Evolutionary conservation across 176 grass and related monocot genomes (phyloP).

Genomic region (Musa acuminata): DNA sequence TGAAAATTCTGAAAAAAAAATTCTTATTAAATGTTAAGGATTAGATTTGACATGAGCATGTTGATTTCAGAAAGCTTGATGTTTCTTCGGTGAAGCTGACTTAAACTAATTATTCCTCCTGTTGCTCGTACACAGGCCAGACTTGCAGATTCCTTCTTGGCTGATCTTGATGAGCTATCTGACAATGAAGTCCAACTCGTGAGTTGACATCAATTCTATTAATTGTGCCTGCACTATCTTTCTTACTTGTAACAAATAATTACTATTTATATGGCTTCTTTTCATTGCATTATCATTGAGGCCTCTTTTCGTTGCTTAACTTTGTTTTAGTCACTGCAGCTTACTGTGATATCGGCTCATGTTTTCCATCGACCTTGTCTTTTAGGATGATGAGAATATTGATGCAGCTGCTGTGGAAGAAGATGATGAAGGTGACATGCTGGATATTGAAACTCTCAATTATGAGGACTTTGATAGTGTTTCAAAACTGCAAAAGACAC

Average conservation of each 20-base stretch:
- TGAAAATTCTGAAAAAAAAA: too few species aligned
- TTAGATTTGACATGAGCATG: too few species aligned
- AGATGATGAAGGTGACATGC: slow-evolving; percentile 45
- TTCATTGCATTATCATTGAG: not conserved
- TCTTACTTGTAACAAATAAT: not conserved
- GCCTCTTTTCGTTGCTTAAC: not conserved
- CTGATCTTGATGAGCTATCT: slow-evolving; percentile 75
- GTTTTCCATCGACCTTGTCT: slow-evolving; percentile 8
- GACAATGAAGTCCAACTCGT: slow-evolving; percentile 67
- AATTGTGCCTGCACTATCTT: slow-evolving; percentile 11
- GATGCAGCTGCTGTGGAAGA: slow-evolving; percentile 41
- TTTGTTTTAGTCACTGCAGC: slow-evolving; percentile 2
- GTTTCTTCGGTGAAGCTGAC: too few species aligned
- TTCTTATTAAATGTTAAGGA: too few species aligned
- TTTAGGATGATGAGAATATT: slow-evolving; percentile 42
- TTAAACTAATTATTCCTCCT: not conserved
- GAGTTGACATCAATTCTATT: slow-evolving; percentile 22
- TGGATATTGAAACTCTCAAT: slow-evolving; percentile 55
- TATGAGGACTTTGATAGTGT: slow-evolving; percentile 74
- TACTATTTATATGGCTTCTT: not conserved
- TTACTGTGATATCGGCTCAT: not conserved
- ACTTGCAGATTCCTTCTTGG: slow-evolving; percentile 87
- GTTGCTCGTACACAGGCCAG: slow-evolving; percentile 34
- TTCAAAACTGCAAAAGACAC: slow-evolving; percentile 70
- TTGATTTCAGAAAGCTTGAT: too few species aligned